phyloP scores from a whole-genome alignment of 441 rosid species.

The Biscutella auriculata region DNA sequence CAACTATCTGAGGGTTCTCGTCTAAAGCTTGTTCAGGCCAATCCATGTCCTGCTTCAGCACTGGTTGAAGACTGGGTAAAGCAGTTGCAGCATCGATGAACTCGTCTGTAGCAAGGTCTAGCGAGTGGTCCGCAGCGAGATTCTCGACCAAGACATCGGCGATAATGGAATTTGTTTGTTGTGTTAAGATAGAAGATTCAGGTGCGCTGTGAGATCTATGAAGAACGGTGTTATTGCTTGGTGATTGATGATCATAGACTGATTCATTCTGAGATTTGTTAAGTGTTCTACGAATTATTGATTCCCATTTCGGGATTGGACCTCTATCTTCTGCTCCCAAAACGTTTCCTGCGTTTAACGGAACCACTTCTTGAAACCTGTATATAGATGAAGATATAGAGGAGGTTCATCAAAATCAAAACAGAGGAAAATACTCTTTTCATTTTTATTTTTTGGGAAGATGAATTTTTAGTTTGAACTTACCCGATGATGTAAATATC shows the following conservation, averaged over 20 bases:
- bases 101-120: conserved; percentile 36
- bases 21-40: conserved; percentile 88
- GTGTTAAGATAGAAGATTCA: conserved; percentile 61
- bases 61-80: conserved; percentile 13
- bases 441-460: too few species aligned
- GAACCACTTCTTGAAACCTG: conserved; percentile 97
- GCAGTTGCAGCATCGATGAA: conserved; percentile 21
- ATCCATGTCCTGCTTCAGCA: conserved; percentile 31
- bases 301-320: conserved; percentile 91
- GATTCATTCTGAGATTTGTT: conserved; percentile 59
- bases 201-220: conserved; percentile 85
- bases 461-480: conserved; percentile 5
- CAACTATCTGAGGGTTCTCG: conserved; percentile 43
- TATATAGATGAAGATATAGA: background rate
- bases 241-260: conserved; percentile 9
- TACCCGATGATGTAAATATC: conserved; percentile 90
- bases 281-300: conserved; percentile 68
- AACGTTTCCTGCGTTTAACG: conserved; percentile 90
- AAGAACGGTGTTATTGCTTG: conserved; percentile 14
- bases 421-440: background rate
- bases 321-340: conserved; percentile 85
- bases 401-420: background rate
- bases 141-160: conserved; percentile 60
- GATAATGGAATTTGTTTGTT: conserved; percentile 50
- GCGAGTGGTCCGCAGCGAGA: conserved; percentile 34